Percentiles rank a stretch among this genome's conserved stretches.
phyloP scores from a whole-genome alignment of 208 protist genomes.

The Trypanosoma lewisi region DNA sequence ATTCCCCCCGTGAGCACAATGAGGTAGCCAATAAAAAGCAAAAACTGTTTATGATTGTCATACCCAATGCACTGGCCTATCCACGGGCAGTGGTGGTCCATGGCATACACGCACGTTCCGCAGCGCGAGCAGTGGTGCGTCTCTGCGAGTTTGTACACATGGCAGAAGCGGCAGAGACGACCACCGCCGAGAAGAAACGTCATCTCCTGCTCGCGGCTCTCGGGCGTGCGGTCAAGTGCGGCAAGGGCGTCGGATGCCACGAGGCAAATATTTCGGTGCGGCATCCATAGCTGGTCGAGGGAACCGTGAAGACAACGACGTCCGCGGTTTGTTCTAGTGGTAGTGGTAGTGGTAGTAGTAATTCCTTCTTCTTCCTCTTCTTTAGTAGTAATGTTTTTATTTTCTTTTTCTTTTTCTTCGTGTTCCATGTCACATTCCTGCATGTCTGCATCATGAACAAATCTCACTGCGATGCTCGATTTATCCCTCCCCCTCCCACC shows the following conservation, averaged over 20 bases:
- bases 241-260: conserved; percentile 18
- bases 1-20: background rate
- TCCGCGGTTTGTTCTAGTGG: background rate
- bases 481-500: too few species aligned
- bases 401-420: background rate
- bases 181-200: conserved; percentile 46
- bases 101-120: conserved; percentile 58
- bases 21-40: conserved; percentile 56
- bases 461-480: background rate
- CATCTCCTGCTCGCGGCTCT: conserved; percentile 44
- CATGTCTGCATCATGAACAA: background rate
- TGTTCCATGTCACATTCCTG: background rate
- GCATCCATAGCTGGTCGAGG: background rate
- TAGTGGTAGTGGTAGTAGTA: background rate
- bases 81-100: conserved; percentile 82
- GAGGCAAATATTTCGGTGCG: background rate
- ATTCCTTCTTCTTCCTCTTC: background rate
- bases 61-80: conserved; percentile 72
- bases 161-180: conserved; percentile 56
- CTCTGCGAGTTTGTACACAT: conserved; percentile 63
- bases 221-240: conserved; percentile 11
- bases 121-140: conserved; percentile 84
- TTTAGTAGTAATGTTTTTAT: background rate
- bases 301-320: background rate
- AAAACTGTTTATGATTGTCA: conserved; percentile 77